phyloP scores from a whole-genome alignment of 2,329 filamentous ascomycete species.

The Ilyonectria sp. region DNA sequence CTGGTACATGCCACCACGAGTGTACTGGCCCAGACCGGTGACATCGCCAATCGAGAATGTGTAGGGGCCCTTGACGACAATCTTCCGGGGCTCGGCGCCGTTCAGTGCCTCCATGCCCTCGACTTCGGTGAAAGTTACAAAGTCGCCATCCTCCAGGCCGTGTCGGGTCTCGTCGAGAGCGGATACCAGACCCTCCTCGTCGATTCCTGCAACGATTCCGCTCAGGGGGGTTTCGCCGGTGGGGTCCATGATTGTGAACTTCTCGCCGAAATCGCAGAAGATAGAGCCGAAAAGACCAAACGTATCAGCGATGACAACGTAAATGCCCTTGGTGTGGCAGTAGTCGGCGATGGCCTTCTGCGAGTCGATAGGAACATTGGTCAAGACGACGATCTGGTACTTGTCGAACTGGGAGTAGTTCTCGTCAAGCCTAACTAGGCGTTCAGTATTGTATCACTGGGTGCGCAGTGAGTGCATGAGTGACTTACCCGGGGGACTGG shows the following conservation, averaged over 20 bases:
- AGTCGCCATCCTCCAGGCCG: constrained; percentile 96
- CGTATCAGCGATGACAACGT: constrained; percentile 88
- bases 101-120: constrained; percentile 94
- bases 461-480: constrained; percentile 20
- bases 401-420: constrained; percentile 88
- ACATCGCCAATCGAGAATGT: constrained; percentile 98
- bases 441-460: constrained; percentile 41
- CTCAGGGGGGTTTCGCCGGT: constrained; percentile 90
- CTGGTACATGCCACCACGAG: constrained; percentile 89
- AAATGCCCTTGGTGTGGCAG: constrained; percentile 95
- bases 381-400: constrained; percentile 94
- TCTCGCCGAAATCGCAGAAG: constrained; percentile 97
- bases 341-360: constrained; percentile 92
- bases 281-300: constrained; percentile 96
- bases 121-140: constrained; percentile 93
- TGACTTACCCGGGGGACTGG: constrained; percentile 66
- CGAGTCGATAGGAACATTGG: constrained; percentile 83
- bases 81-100: constrained; percentile 85
- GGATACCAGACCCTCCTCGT: constrained; percentile 91
- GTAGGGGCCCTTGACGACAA: constrained; percentile 95
- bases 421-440: constrained; percentile 72
- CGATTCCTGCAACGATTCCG: constrained; percentile 92
- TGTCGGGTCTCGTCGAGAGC: constrained; percentile 95
- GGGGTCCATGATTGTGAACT: constrained; percentile 91
- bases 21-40: constrained; percentile 87